Percentiles rank a stretch among this genome's conserved stretches.
Evolutionary conservation across 2,329 filamentous ascomycete genomes (phyloP).

Genomic region (Neofusicoccum parvum): DNA sequence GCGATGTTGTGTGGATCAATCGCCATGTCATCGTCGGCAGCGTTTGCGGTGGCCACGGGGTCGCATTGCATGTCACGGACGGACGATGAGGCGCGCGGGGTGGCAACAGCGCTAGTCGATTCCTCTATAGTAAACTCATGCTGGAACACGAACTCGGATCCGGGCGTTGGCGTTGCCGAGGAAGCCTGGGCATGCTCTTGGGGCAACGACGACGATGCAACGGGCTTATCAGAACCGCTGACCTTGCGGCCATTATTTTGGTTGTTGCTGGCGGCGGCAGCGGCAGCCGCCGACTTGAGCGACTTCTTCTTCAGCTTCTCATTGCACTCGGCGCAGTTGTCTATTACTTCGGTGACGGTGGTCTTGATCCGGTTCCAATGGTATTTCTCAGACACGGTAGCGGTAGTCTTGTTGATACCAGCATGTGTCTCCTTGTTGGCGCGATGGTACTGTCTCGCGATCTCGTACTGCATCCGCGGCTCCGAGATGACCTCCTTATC

Average conservation of each 20-base stretch:
- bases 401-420: constrained; percentile 98
- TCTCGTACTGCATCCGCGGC: constrained; percentile 85
- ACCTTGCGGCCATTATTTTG: neutral
- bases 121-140: constrained; percentile 8
- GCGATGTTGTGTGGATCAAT: constrained; percentile 13
- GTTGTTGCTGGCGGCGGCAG: neutral
- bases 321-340: constrained; percentile 88
- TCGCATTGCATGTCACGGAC: constrained; percentile 1
- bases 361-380: constrained; percentile 99
- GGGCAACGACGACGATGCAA: neutral
- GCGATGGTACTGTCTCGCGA: constrained; percentile 76
- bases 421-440: constrained; percentile 58
- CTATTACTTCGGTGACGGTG: constrained; percentile 91
- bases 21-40: neutral
- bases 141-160: constrained; percentile 7
- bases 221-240: neutral
- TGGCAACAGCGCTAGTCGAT: neutral
- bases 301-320: constrained; percentile 47
- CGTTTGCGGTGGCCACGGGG: neutral
- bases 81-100: neutral
- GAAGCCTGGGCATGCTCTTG: neutral
- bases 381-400: constrained; percentile 87
- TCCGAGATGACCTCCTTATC: constrained; percentile 97
- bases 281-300: neutral
- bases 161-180: neutral